These are phyloP conservation scores for Graphium sp. DNA, from an alignment of 2,329 filamentous ascomycete genomes.

Conservation along the genomic window DNA sequence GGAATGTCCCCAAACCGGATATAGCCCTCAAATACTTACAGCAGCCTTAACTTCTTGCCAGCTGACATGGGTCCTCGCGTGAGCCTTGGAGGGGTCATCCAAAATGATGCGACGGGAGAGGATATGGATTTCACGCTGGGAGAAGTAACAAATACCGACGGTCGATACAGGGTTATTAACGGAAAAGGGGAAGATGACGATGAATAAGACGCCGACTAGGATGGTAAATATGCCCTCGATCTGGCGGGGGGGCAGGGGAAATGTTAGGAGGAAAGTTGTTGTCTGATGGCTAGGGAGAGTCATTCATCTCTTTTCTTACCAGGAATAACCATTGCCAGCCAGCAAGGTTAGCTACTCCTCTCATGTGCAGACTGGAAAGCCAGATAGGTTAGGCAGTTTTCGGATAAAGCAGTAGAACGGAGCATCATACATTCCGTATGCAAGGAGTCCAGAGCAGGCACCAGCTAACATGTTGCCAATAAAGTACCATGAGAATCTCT, in stretches of 20 bases:
- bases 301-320: too few relatives aligned
- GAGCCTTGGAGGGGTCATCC: constrained; percentile 17
- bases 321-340: constrained; percentile 19
- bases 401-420: too few relatives aligned
- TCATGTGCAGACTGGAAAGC: constrained; percentile 12
- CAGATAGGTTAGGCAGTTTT: neutral
- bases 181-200: constrained; percentile 13
- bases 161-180: constrained; percentile 13
- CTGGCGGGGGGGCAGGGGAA: constrained; percentile 6
- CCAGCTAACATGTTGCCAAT: constrained; percentile 23
- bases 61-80: constrained; percentile 12
- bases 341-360: constrained; percentile 12
- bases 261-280: neutral
- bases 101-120: constrained; percentile 14
- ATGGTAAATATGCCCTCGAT: constrained; percentile 19
- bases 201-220: constrained; percentile 13
- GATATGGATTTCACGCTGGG: constrained; percentile 16
- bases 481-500: constrained; percentile 25
- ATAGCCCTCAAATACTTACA: constrained; percentile 11
- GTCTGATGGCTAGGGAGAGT: too few relatives aligned
- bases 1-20: neutral
- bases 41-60: constrained; percentile 15
- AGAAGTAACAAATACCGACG: constrained; percentile 14
- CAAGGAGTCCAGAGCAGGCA: constrained; percentile 20
- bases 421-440: constrained; percentile 21